Evolutionary conservation across 208 protist species (phyloP).

Genomic region (Endotrypanum monterogeii): DNA sequence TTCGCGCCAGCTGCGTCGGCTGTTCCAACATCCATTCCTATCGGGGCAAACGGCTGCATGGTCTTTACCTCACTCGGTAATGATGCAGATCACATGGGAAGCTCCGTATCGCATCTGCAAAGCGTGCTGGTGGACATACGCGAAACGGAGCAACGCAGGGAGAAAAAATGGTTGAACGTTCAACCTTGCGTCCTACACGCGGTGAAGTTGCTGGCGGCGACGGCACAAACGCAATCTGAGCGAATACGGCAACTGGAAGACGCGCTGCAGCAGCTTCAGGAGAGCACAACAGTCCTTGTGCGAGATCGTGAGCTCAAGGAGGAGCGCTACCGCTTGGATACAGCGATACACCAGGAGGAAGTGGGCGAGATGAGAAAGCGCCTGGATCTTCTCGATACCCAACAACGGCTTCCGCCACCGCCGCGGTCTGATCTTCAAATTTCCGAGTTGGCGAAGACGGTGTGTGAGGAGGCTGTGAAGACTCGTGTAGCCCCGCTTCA

Average conservation of each 20-base stretch:
- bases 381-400: slow-evolving; percentile 18
- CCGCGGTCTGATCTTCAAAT: background rate
- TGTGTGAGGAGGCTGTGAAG: background rate
- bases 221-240: slow-evolving; percentile 17
- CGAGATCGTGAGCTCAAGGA: slow-evolving; percentile 66
- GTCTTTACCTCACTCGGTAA: background rate
- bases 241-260: slow-evolving; percentile 37
- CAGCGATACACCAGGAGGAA: slow-evolving; percentile 13
- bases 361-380: slow-evolving; percentile 21
- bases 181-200: slow-evolving; percentile 62
- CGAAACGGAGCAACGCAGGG: slow-evolving; percentile 42
- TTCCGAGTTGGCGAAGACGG: background rate
- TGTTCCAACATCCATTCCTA: background rate
- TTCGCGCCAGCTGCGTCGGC: background rate
- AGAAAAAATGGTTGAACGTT: slow-evolving; percentile 73
- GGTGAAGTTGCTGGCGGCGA: slow-evolving; percentile 18
- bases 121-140: slow-evolving; percentile 42
- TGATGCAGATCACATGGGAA: background rate
- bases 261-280: slow-evolving; percentile 31
- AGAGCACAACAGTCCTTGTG: slow-evolving; percentile 48
- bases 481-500: background rate
- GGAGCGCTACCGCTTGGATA: slow-evolving; percentile 65
- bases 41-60: background rate
- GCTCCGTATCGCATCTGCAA: slow-evolving; percentile 9
- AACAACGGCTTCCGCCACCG: slow-evolving; percentile 8